Evolutionary conservation across 768 basidiomycete species (phyloP), one percentile per base, ranked within the genome.

Genomic region (Atractiella rhizophila): DNA sequence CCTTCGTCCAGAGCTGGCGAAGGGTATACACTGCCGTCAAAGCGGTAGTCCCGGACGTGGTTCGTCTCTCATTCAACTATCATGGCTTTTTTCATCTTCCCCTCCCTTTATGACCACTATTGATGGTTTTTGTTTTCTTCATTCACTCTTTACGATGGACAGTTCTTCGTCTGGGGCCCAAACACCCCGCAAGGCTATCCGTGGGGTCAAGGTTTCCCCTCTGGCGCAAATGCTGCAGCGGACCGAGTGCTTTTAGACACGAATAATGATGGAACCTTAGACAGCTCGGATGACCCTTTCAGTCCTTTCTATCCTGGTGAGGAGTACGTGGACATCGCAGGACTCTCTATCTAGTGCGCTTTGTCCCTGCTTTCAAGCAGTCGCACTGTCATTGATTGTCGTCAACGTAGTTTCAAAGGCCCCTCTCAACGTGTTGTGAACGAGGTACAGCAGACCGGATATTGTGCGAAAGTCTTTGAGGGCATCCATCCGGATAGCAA

Each of bases 61-160:
- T n/a, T n/a, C n/a, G n/a, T n/a, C n/a, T n/a, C n/a, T n/a, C n/a
- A n/a, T n/a, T n/a, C n/a, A n/a, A 50, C 51, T 4, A 48, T 50
- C 43, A 37, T 55, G 23, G 51, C 54, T n/a, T 55, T 52, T 52
- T 44, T 49, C 10, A 52, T 53, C 28, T 54, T 54, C 46, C 46
- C n/a, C n/a, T n/a, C n/a, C n/a, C n/a, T 33, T 10, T 39, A 40
- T 26, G 40, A 42, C 28, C 29, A 28, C 16, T 44, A 44, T 25
- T 18, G 27, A 25, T n/a, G 40, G 5, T 25, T 23, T 43, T 8
- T 15, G 7, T 27, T 10, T 15, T 40, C 5, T 43, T 18, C 19
- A 10, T 10, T 10, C n/a, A 10, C 35, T 12, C n/a, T 12, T 36
- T 21, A 12, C 10, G 19, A 15, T 12, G n/a, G 18, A 36, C 35